phyloP scores from a whole-genome alignment of 2,329 filamentous ascomycete genomes.

The Pseudopyrenochaeta lycopersici region DNA sequence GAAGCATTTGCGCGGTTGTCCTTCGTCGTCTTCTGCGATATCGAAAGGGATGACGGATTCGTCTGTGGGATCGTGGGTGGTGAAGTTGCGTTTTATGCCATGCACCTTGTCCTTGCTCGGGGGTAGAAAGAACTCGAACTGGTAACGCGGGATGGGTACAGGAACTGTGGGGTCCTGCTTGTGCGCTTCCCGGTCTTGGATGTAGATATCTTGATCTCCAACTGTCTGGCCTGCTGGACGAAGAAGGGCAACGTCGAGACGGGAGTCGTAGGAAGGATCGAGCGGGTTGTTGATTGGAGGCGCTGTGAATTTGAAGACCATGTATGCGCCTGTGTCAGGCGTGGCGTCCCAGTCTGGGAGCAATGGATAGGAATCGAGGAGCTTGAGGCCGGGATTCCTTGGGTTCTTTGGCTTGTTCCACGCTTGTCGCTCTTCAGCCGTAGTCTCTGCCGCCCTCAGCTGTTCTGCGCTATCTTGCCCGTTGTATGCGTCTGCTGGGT shows the following conservation, averaged over 20 bases:
- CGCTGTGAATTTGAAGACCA: slow-evolving; percentile 69
- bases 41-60: slow-evolving; percentile 51
- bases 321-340: slow-evolving; percentile 66
- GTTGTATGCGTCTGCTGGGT: slow-evolving; percentile 71
- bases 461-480: slow-evolving; percentile 68
- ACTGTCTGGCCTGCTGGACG: slow-evolving; percentile 63
- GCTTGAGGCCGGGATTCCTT: slow-evolving; percentile 63
- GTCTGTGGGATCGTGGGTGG: slow-evolving; percentile 61
- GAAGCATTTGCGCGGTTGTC: slow-evolving; percentile 60
- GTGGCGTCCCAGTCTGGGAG: slow-evolving; percentile 69
- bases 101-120: slow-evolving; percentile 56
- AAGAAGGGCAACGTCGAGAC: slow-evolving; percentile 67
- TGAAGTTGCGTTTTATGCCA: slow-evolving; percentile 65
- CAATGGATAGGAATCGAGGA: slow-evolving; percentile 68
- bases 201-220: slow-evolving; percentile 60
- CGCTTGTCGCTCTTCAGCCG: slow-evolving; percentile 64
- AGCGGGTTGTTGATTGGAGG: slow-evolving; percentile 62
- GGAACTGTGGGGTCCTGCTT: slow-evolving; percentile 59
- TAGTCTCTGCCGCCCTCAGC: slow-evolving; percentile 63
- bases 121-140: slow-evolving; percentile 69
- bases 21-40: slow-evolving; percentile 52
- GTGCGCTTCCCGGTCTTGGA: slow-evolving; percentile 53
- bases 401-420: slow-evolving; percentile 70
- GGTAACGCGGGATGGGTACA: slow-evolving; percentile 63
- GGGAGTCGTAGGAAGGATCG: slow-evolving; percentile 62